Conservation (phyloP, 2,329 filamentous ascomycete genomes). For the Xylariaceae sp. region DNA sequence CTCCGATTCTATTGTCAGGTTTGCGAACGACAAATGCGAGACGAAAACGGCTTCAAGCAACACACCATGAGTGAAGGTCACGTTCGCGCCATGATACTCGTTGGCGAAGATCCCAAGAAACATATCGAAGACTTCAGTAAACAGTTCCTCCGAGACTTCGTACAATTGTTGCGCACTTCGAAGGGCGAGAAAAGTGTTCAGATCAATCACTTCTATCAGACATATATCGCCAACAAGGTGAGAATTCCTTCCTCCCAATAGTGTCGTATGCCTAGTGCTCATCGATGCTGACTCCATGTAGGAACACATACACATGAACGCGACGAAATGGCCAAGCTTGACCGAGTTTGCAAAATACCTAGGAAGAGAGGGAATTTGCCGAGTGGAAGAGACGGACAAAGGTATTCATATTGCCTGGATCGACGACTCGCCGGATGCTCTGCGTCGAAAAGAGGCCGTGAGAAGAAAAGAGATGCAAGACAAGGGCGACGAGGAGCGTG, state of each 20-base stretch:
- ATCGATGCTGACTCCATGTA: neutral
- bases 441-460: conserved; percentile 76
- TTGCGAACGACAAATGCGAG: conserved; percentile 50
- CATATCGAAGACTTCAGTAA: conserved; percentile 77
- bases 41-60: conserved; percentile 77
- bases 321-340: conserved; percentile 81
- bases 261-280: neutral
- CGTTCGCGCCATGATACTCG: conserved; percentile 77
- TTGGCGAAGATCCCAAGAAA: conserved; percentile 83
- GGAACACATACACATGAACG: conserved; percentile 89
- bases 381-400: conserved; percentile 85
- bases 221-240: conserved; percentile 76
- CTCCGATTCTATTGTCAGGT: conserved; percentile 89
- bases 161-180: conserved; percentile 70
- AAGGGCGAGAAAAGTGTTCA: conserved; percentile 90
- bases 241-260: neutral
- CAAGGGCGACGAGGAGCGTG: conserved; percentile 84
- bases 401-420: conserved; percentile 86
- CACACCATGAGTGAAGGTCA: conserved; percentile 56
- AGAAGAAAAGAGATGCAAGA: conserved; percentile 81
- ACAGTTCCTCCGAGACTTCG: conserved; percentile 77
- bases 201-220: conserved; percentile 91
- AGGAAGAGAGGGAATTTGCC: conserved; percentile 79
- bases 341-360: conserved; percentile 88
- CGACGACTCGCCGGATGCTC: conserved; percentile 82